Evolutionary conservation across 352 stramenopile species (phyloP).

Genomic region (Phytophthora hybrid): DNA sequence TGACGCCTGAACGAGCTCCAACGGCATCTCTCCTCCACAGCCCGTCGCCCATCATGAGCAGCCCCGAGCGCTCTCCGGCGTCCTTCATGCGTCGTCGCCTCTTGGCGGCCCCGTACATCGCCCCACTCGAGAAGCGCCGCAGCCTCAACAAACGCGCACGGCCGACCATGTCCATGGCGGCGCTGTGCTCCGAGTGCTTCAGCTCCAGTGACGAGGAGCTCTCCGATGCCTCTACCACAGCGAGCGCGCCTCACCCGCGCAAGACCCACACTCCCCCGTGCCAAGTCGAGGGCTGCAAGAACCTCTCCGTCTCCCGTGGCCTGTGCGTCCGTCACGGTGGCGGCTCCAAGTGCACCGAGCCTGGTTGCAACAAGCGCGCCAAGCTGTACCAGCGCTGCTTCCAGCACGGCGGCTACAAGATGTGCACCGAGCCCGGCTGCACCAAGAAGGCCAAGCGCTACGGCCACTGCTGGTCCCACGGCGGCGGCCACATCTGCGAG

Average conservation of each 20-base stretch:
- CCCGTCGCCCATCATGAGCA: conserved; percentile 31
- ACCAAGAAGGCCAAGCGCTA: conserved; percentile 72
- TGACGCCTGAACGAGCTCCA: conserved; percentile 16
- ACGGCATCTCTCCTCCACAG: conserved; percentile 26
- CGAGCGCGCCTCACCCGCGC: conserved; percentile 5
- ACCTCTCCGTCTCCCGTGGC: conserved; percentile 52
- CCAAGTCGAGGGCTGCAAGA: conserved; percentile 58
- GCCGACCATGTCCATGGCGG: conserved; percentile 33
- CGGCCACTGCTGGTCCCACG: conserved; percentile 78
- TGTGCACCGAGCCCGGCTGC: conserved; percentile 64
- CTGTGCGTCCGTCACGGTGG: conserved; percentile 56
- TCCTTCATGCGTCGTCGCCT: conserved; percentile 30
- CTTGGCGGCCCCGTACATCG: conserved; percentile 44
- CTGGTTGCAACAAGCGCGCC: conserved; percentile 45
- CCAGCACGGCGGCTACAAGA: conserved; percentile 75
- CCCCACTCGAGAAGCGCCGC: conserved; percentile 37
- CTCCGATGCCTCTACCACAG: conserved; percentile 6
- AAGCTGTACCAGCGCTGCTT: conserved; percentile 75
- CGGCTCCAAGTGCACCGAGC: background rate
- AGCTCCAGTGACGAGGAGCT: conserved; percentile 33
- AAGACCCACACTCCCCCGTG: conserved; percentile 52
- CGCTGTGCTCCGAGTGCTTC: conserved; percentile 31
- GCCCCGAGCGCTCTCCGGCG: conserved; percentile 17
- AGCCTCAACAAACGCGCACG: conserved; percentile 13
- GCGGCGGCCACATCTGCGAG: conserved; percentile 69